Evolutionary conservation across 148 eudicot species (phyloP), one percentile per base, ranked within the genome.

Genomic region (Heliosperma pusillum): DNA sequence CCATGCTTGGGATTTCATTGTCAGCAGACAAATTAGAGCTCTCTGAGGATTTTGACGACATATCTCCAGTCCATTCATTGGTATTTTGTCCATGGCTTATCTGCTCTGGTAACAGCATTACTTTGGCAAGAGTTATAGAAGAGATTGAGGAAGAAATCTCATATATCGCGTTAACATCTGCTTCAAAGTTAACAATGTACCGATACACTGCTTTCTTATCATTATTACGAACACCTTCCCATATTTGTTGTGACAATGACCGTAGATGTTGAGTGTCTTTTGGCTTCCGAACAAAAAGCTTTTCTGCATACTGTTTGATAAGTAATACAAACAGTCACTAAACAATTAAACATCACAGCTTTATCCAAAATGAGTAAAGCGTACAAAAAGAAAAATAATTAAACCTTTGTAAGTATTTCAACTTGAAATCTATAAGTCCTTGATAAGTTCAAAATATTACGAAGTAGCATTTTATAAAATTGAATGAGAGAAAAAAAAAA

Each of bases 171-270:
- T 95, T 95, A 57, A 92, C 89, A 78, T 94, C 92, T 62, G 83
- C 86, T 47, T 87, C 98, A 71, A 83, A 91, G 86, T 80, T 86
- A 27, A 92, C 91, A 77, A 92, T 90, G 64, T 80, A 89, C 19
- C 93, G 83, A 47, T 95, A 95, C 67, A 89, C 90, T 26, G 96
- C 82, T 80, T 90, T 92, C 86, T 92, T 94, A 76, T 94, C 93
- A 81, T 92, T 92, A 63, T 77, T 79, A 66, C 89, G 88, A 62
- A 94, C 96, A 78, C 97, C 97, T 80, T 94, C 97, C 98, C 96
- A 92, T n/a, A 94, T 83, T 74, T 90, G 89, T 80, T 89, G 93
- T 25, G 88, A 86, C 79, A 86, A 82, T 19, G 79, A 69, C 64
- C 72, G 78, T 52, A 82, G 85, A 77, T 85, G 87, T 57, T 85